Percentiles rank a stretch among this genome's conserved stretches.
phyloP scores from a whole-genome alignment of 2,329 filamentous ascomycete genomes.

The Juglanconis sp. region DNA sequence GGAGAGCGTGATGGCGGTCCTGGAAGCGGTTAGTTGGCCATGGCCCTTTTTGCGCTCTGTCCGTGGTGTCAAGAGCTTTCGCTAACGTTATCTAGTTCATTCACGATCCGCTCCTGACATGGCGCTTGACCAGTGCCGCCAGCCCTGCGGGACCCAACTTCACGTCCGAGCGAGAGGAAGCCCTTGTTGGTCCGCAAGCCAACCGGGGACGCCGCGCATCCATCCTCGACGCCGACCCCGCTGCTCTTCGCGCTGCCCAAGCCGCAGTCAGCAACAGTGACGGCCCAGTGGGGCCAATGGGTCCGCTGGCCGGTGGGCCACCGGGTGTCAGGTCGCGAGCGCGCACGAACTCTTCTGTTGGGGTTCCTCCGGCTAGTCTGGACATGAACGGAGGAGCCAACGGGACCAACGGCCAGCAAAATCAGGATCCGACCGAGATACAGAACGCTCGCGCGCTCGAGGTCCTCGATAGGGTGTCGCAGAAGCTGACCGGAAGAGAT shows the following conservation, averaged over 20 bases:
- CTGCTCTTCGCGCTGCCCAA: constrained; percentile 52
- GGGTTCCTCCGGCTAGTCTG: constrained; percentile 28
- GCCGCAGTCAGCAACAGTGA: constrained; percentile 26
- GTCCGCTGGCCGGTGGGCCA: constrained; percentile 40
- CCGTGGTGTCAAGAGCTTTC: constrained; percentile 1
- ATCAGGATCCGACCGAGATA: constrained; percentile 59
- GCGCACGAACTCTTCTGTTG: constrained; percentile 57
- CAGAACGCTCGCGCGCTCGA: constrained; percentile 93
- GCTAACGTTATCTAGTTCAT: constrained; percentile 68
- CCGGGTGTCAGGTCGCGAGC: constrained; percentile 50
- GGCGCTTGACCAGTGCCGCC: constrained; percentile 72
- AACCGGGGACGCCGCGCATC: constrained; percentile 62
- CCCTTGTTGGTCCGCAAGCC: constrained; percentile 44
- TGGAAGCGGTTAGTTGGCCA: constrained; percentile 78
- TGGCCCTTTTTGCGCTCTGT: background rate
- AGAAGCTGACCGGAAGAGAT: constrained; percentile 92
- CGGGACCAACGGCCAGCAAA: constrained; percentile 32
- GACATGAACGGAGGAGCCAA: constrained; percentile 34
- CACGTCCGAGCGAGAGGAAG: constrained; percentile 56
- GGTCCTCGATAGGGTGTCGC: constrained; percentile 85
- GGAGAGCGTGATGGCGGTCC: constrained; percentile 95
- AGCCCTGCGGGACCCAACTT: constrained; percentile 67
- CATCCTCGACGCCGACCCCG: constrained; percentile 64
- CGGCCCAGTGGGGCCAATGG: constrained; percentile 29
- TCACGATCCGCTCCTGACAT: constrained; percentile 97